A percentile compares a stretch with the other conserved stretches of the same genome.
These are phyloP conservation scores for Jamesozyma piceae DNA, from an alignment of 805 yeast species.

Conservation along the genomic window DNA sequence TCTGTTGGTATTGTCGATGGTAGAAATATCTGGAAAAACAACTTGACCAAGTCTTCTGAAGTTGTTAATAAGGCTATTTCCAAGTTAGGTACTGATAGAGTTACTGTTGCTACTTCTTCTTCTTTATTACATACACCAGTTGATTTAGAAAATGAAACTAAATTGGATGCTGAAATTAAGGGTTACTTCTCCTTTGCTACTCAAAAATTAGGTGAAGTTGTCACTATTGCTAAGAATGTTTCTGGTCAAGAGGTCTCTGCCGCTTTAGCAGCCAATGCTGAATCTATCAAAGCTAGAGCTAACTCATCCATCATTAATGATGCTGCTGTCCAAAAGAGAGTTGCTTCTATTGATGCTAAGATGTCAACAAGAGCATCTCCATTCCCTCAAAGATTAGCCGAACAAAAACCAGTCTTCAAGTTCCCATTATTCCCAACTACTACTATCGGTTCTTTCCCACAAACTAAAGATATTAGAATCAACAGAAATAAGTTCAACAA, in stretches of 20 bases:
- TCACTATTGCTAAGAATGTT: constrained; percentile 76
- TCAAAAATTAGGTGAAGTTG: constrained; percentile 90
- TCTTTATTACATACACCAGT: constrained; percentile 98
- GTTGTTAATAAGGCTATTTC: constrained; percentile 74
- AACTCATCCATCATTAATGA: constrained; percentile 86
- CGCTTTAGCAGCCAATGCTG: constrained; percentile 76
- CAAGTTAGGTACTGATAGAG: constrained; percentile 79
- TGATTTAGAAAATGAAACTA: constrained; percentile 84
- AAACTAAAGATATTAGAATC: constrained; percentile 97
- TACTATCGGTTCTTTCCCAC: constrained; percentile 99
- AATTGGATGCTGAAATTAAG: constrained; percentile 82
- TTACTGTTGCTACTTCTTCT: constrained; percentile 88
- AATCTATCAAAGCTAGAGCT: constrained; percentile 75
- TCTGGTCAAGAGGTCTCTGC: constrained; percentile 73
- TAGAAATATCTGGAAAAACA: constrained; percentile 99
- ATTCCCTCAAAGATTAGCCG: constrained; percentile 78
- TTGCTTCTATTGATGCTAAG: constrained; percentile 64
- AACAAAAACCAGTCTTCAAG: constrained; percentile 80
- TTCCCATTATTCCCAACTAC: constrained; percentile 99
- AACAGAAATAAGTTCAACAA: constrained; percentile 97
- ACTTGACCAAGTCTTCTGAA: constrained; percentile 78
- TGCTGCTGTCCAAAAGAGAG: constrained; percentile 80
- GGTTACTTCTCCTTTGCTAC: constrained; percentile 98
- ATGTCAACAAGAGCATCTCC: constrained; percentile 77
- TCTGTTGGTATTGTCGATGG: constrained; percentile 98